Conservation (phyloP, 2,329 filamentous ascomycete genomes). For the Diaporthe ilicicola region DNA sequence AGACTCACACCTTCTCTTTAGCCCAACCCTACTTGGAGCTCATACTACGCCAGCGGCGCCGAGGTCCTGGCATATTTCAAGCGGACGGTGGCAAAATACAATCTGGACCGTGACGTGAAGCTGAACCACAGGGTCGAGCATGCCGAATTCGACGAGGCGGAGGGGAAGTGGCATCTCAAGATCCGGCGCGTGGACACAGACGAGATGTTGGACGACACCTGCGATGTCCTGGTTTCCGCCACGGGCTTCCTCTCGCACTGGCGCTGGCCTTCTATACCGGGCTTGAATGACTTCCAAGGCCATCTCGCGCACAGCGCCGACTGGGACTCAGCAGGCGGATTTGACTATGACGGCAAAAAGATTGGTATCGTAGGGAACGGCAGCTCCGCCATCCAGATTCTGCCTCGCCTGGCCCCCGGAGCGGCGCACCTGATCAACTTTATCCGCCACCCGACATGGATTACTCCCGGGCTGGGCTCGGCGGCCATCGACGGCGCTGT, state of each 20-base stretch:
- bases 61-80: conserved; percentile 74
- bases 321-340: conserved; percentile 18
- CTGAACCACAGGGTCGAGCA: conserved; percentile 61
- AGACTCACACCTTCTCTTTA: neutral
- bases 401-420: conserved; percentile 38
- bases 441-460: conserved; percentile 68
- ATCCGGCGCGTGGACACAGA: conserved; percentile 46
- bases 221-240: conserved; percentile 66
- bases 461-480: conserved; percentile 21
- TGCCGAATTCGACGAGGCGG: conserved; percentile 61
- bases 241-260: conserved; percentile 72
- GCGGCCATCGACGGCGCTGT: conserved; percentile 15
- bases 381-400: conserved; percentile 38
- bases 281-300: conserved; percentile 17
- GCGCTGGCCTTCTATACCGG: conserved; percentile 65
- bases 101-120: conserved; percentile 65
- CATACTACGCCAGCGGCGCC: conserved; percentile 68
- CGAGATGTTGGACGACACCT: conserved; percentile 52
- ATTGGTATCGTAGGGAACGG: conserved; percentile 27
- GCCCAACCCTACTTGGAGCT: conserved; percentile 63
- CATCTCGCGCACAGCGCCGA: conserved; percentile 21
- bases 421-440: conserved; percentile 65
- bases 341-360: conserved; percentile 5
- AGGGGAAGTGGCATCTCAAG: conserved; percentile 63
- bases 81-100: conserved; percentile 65